Evolutionary conservation across 2,329 filamentous ascomycete genomes (phyloP), one percentile per base, ranked within the genome.

Genomic region (Sphaerulina vaccinii): DNA sequence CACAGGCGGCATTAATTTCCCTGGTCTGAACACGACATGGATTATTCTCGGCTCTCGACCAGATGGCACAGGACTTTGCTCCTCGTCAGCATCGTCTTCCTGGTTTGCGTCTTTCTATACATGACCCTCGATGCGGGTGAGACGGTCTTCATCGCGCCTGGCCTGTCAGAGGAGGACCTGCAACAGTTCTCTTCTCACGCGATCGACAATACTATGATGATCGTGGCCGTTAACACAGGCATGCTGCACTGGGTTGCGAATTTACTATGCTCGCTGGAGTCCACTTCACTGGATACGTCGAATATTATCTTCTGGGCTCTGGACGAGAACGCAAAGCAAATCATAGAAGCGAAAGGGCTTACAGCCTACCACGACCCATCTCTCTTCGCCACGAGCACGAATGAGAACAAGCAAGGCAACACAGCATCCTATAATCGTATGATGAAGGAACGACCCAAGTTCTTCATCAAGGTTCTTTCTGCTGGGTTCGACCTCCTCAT

Each of bases 281-380:
- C 18, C 10, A 54, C 50, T 10, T 19, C 27, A 18, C 54, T 56
- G 42, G 27, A 56, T 37, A n/a, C 29, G 5, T 54, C 44, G 10
- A 48, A 42, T 13, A 39, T 58, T 5, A 27, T 60, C 24, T 57
- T 60, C 56, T 60, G 57, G 57, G 56, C 57, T 18, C 32, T 60
- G 36, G 57, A 60, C 33, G 13, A n/a, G 5, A n/a, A 45, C 11
- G 53, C 57, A 19, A 36, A 52, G 32, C 40, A 7, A 4, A 35
- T 22, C 11, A 35, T 60, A 6, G 36, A 29, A 3, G 13, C 19
- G 8, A 18, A 49, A 29, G 52, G 51, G 9, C 46, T 43, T n/a
- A 42, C 51, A 3, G 43, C 56, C 6, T 60, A 60, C 41, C 40
- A 42, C 36, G 48, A 58, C 27, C 29, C 51, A 16, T 38, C 41